phyloP scores from a whole-genome alignment of 2,329 filamentous ascomycete genomes.

The Plenodomus biglobosus region DNA sequence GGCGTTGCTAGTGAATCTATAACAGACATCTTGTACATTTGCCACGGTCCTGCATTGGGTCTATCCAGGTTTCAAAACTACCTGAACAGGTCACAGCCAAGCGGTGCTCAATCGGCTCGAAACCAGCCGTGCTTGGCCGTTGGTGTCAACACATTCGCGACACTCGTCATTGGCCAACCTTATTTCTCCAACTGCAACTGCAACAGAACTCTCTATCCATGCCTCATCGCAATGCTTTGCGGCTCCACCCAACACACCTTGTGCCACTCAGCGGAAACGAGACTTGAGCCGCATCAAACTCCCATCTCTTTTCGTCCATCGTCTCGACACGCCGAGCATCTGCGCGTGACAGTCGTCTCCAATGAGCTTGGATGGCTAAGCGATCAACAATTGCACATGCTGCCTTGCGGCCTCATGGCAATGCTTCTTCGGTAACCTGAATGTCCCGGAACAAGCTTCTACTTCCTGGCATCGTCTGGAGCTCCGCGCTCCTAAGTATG shows the following conservation, averaged over 20 bases:
- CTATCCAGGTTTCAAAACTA: slow-evolving; percentile 27
- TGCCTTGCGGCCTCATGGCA: slow-evolving; percentile 30
- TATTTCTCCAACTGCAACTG: slow-evolving; percentile 37
- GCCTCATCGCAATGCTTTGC: slow-evolving; percentile 24
- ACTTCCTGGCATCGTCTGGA: slow-evolving; percentile 36
- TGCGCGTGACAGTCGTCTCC: slow-evolving; percentile 24
- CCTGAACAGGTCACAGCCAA: slow-evolving; percentile 18
- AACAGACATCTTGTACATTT: slow-evolving; percentile 14
- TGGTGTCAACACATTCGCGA: slow-evolving; percentile 19
- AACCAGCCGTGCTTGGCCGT: slow-evolving; percentile 34
- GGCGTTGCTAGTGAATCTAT: slow-evolving; percentile 8
- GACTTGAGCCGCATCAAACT: slow-evolving; percentile 38
- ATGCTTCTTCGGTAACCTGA: slow-evolving; percentile 25
- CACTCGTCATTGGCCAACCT: slow-evolving; percentile 28
- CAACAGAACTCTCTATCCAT: slow-evolving; percentile 27
- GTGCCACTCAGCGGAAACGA: slow-evolving; percentile 28
- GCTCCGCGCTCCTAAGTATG: slow-evolving; percentile 35
- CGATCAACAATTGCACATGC: slow-evolving; percentile 13
- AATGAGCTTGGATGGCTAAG: slow-evolving; percentile 22
- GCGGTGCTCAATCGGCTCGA: slow-evolving; percentile 18
- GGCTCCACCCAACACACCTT: slow-evolving; percentile 14
- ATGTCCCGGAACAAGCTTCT: slow-evolving; percentile 19
- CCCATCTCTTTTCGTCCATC: slow-evolving; percentile 10
- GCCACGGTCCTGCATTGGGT: slow-evolving; percentile 15
- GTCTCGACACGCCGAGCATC: slow-evolving; percentile 16